Base-by-base conservation (phyloP, 2,329 filamentous ascomycete species). In the Alternaria incomplexa region DNA sequence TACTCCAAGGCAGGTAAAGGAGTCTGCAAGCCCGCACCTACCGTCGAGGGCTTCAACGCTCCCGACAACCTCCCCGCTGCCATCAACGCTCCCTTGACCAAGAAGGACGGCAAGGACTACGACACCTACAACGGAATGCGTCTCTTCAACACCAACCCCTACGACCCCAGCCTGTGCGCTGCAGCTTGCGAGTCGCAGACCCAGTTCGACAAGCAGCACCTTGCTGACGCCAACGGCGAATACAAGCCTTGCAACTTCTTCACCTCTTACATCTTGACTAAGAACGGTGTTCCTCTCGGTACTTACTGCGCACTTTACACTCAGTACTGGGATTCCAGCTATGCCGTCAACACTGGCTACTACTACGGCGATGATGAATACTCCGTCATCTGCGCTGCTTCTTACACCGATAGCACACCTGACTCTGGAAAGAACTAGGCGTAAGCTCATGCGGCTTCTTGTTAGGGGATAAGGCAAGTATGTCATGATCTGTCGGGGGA, bases 161-260 rank as follows among this genome's bases (percentile, higher is more conserved):
- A 72, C 56, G 74, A 75, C 45, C 70, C 73, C 2, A 56, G 63
- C 23, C 61, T 70, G 9, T 82, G 80, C 66, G 75, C 75, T 15
- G 68, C 75, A 10, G 77, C 75, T 23, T 81, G 79, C 67, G 61
- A 75, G 52, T 69, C 75, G 17, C 75, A 80, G 64, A 81, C 76
- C 11, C 65, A 65, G 5, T 80, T 78, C 64, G 76, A 81, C 62
- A 65, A 61, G 32, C 66, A 72, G 28, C 68, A 75, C 60, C 58
- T 69, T 30, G 73, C 73, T 47, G 62, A 69, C 10, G 11, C 65
- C 8, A 67, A 71, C 22, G 75, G 74, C 17, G 70, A 68, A 10
- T 79, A 78, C 56, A 71, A 70, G 56, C 64, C 77, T 40, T 81
- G 79, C 73, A 80, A 79, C 64, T 80, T 80, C 69, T 79, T 75